Conservation (phyloP, 768 basidiomycete genomes). For the Tylopilus felleus region DNA sequence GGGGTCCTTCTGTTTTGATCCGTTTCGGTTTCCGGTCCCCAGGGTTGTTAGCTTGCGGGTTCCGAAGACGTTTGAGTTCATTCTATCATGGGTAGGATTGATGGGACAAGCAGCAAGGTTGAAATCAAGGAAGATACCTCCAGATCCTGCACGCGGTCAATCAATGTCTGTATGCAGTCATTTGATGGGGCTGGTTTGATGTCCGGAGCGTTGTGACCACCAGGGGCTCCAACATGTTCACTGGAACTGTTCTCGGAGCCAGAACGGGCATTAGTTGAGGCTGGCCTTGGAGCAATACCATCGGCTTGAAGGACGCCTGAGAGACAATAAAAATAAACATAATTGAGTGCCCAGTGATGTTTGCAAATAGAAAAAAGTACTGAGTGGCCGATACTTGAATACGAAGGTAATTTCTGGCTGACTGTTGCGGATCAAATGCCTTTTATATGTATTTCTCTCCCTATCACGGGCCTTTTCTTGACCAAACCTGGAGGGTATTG, state of each 20-base stretch:
- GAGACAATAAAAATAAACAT: background rate
- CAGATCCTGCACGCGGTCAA: too few species aligned
- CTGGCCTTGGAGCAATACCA: constrained; percentile 13
- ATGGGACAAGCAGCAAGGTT: too few species aligned
- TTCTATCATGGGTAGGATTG: too few species aligned
- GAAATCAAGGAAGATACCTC: constrained; percentile 2
- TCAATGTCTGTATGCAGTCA: background rate
- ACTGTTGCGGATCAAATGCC: background rate
- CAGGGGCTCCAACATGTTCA: background rate
- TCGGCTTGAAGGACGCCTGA: constrained; percentile 20
- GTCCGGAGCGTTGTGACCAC: background rate
- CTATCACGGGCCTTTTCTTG: background rate
- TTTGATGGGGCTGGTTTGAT: background rate
- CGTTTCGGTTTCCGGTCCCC: constrained; percentile 15
- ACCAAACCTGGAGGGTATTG: constrained; percentile 9
- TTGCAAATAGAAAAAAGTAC: constrained; percentile 1
- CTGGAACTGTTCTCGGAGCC: background rate
- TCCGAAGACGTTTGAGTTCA: constrained; percentile 9
- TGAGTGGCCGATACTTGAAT: constrained; percentile 20
- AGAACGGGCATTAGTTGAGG: background rate
- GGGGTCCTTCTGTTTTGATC: constrained; percentile 10
- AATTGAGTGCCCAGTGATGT: background rate
- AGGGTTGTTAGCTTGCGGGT: background rate
- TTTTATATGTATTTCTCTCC: too few species aligned
- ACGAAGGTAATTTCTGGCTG: constrained; percentile 13